Percentiles rank a stretch among this genome's conserved stretches.
phyloP scores from a whole-genome alignment of 2,329 filamentous ascomycete genomes.

The Aspergillus clavatus region DNA sequence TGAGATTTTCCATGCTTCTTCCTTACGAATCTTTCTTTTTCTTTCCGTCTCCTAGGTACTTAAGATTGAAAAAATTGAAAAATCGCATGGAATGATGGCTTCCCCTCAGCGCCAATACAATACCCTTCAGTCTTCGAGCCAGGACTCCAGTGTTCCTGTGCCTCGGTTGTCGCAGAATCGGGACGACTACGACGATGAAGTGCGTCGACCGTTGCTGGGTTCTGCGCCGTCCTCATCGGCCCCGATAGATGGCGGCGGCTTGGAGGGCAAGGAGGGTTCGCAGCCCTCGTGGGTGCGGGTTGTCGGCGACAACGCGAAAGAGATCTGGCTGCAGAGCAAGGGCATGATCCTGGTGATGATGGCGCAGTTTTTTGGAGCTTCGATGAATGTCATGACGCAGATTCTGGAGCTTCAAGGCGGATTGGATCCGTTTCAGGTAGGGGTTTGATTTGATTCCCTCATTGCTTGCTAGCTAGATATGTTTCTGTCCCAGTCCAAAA shows the following conservation, averaged over 20 bases:
- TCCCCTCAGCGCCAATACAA: neutral
- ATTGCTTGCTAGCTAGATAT: neutral
- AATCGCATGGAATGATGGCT: neutral
- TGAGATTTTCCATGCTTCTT: no score
- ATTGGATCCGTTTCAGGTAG: conserved; percentile 76
- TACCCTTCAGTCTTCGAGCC: neutral
- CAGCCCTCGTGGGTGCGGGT: neutral
- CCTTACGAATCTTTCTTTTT: no score
- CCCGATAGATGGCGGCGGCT: neutral
- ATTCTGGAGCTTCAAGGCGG: conserved; percentile 65
- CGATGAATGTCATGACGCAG: conserved; percentile 80
- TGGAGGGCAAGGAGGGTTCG: neutral
- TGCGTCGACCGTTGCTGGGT: neutral
- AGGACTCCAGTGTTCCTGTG: neutral
- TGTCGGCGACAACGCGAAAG: neutral
- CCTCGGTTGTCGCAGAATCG: neutral
- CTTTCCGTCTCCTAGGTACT: no score
- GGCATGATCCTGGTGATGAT: conserved; percentile 68
- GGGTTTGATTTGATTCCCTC: conserved; percentile 12
- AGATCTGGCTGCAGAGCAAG: conserved; percentile 60
- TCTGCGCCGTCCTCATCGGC: no score
- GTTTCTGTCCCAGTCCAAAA: no score
- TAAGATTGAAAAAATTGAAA: no score
- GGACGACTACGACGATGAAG: neutral
- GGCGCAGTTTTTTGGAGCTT: conserved; percentile 73